Evolutionary conservation across 306 rosid genomes (phyloP), one percentile per base, ranked within the genome.

Genomic region (Phaseolus lunatus): DNA sequence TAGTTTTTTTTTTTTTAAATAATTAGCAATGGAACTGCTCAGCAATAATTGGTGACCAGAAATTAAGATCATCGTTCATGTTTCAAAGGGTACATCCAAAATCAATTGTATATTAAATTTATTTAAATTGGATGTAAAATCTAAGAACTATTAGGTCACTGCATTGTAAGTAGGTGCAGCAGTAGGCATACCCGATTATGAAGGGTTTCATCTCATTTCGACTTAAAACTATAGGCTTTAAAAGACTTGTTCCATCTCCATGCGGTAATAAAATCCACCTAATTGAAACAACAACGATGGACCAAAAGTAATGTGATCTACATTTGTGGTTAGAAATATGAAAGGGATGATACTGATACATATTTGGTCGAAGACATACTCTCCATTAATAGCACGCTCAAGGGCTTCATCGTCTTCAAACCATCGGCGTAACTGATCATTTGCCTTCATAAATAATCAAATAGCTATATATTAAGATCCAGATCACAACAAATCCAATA

Each of bases 371-470:
- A 35, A 72, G 53, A 73, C 94, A 57, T 86, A 93, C 97, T 90
- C 96, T 87, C 96, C 97, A 22, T 70, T 87, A 19, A 82, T 85
- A 41, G 96, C 92, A 47, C 96, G 94, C 79, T 93, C 92, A 41
- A 93, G 82, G 59, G 96, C 96, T 64, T 93, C 97, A 64, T 93
- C 87, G 33, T 93, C 96, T 82, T 86, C 85, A 59, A 93, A 90
- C 97, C 97, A 93, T 79, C 2, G 78, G 5, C 71, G 90, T 50
- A 93, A 82, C 31, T 89, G 83, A 70, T 87, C 89, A 35, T 81
- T 86, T 76, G 96, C 96, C 97, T 93, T 73, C 87, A 88, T 16
- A 63, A 29, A 78, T 26, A 79, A 84, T 75, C 24, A 18, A 67
- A 64, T 52, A 18, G 19, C 73, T 49, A 82, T n/a, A n/a, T n/a